Evolutionary conservation across 2,329 filamentous ascomycete genomes (phyloP).

Genomic region (Cladophialophora exuberans): DNA sequence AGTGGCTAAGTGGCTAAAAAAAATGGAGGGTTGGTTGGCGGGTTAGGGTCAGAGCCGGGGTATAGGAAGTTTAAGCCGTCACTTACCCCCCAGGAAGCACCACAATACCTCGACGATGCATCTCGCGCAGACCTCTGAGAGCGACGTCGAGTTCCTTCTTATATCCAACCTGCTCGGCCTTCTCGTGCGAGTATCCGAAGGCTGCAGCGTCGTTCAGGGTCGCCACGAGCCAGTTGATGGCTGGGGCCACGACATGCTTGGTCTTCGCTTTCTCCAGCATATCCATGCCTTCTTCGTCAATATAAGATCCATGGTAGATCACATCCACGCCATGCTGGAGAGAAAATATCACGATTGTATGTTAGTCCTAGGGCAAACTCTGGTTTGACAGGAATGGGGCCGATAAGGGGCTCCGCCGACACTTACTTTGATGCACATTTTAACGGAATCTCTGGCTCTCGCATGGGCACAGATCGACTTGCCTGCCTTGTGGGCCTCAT

Average conservation of each 20-base stretch:
- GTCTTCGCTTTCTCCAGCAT: slow-evolving; percentile 43
- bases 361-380: background rate
- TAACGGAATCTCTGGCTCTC: slow-evolving; percentile 49
- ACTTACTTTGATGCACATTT: slow-evolving; percentile 43
- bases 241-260: slow-evolving; percentile 48
- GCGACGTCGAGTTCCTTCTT: slow-evolving; percentile 48
- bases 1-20: background rate
- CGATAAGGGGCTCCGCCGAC: too few species aligned
- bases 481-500: slow-evolving; percentile 46
- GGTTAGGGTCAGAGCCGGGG: too few species aligned
- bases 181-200: slow-evolving; percentile 48
- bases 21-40: background rate
- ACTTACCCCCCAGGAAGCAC: slow-evolving; percentile 47
- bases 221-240: slow-evolving; percentile 48
- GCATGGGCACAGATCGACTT: slow-evolving; percentile 50
- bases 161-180: slow-evolving; percentile 51
- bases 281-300: slow-evolving; percentile 45
- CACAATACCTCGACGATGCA: slow-evolving; percentile 50
- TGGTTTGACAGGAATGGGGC: background rate
- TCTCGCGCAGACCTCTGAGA: slow-evolving; percentile 46
- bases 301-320: slow-evolving; percentile 53
- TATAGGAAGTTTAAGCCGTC: too few species aligned
- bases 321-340: slow-evolving; percentile 48
- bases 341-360: too few species aligned
- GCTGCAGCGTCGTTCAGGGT: slow-evolving; percentile 44